These are phyloP conservation scores for Rhodotorula mucilaginosa DNA, from an alignment of 1,284 basidiomycete genomes.

Conservation along the genomic window DNA sequence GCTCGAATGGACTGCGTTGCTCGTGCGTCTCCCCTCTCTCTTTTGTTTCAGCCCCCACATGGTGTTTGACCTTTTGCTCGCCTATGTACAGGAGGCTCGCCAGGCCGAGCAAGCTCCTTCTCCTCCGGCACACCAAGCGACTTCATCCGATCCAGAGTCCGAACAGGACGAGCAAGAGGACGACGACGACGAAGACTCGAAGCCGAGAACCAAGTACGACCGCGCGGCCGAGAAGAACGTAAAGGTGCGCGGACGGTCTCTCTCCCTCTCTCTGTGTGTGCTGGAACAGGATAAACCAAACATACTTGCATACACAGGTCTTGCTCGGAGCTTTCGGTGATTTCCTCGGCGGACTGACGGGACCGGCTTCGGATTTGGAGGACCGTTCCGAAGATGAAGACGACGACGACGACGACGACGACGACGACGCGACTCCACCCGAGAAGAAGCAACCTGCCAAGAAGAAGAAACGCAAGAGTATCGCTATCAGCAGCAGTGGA, in stretches of 20 bases:
- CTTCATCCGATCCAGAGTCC: neutral
- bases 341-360: neutral
- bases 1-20: neutral
- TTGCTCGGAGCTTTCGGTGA: neutral
- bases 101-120: too few species aligned
- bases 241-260: neutral
- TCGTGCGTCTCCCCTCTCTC: neutral
- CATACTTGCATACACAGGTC: neutral
- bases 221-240: conserved; percentile 13
- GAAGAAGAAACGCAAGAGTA: neutral
- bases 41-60: neutral
- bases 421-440: neutral
- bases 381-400: neutral
- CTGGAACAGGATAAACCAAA: neutral
- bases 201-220: conserved; percentile 13
- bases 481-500: neutral
- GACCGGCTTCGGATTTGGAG: neutral
- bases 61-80: neutral
- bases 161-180: neutral
- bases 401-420: neutral
- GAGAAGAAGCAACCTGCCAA: neutral
- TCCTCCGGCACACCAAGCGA: neutral
- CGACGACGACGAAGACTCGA: neutral
- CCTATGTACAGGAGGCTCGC: neutral
- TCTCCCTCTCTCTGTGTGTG: too few species aligned